Percentiles rank a stretch among this genome's conserved stretches.
Evolutionary conservation across 495 filamentous ascomycete species (phyloP).

Genomic region (Penicillium dipodomyicola): DNA sequence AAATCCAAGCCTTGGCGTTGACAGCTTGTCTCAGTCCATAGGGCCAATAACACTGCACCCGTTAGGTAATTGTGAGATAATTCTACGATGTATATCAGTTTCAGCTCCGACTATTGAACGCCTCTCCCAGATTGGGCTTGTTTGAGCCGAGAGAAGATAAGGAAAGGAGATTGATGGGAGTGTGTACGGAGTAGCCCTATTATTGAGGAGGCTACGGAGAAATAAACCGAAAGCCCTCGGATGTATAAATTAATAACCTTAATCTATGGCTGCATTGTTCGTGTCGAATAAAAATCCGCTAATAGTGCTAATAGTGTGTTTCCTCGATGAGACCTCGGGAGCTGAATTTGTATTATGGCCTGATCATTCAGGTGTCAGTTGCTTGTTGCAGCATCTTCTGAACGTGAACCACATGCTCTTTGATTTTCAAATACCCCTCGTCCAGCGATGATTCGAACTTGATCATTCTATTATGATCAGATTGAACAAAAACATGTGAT

Average conservation of each 20-base stretch:
- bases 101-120: not conserved
- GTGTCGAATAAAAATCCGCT: not conserved
- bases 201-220: no score
- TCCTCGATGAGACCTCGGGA: not conserved
- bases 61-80: conserved; percentile 10
- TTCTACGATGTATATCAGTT: conserved; percentile 31
- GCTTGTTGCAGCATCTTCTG: not conserved
- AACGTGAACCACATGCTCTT: not conserved
- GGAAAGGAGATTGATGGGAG: not conserved
- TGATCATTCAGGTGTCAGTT: not conserved
- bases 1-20: not conserved
- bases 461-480: conserved; percentile 13
- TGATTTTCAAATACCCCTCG: conserved; percentile 14
- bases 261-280: not conserved
- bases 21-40: not conserved
- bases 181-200: not conserved
- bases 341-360: not conserved
- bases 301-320: no score
- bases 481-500: conserved; percentile 11
- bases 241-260: not conserved
- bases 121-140: not conserved
- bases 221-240: not conserved
- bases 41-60: not conserved
- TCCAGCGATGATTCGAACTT: conserved; percentile 11
- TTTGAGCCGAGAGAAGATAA: not conserved